phyloP scores from a whole-genome alignment of 140 eudicot species.

The Erigeron philadelphicus region DNA sequence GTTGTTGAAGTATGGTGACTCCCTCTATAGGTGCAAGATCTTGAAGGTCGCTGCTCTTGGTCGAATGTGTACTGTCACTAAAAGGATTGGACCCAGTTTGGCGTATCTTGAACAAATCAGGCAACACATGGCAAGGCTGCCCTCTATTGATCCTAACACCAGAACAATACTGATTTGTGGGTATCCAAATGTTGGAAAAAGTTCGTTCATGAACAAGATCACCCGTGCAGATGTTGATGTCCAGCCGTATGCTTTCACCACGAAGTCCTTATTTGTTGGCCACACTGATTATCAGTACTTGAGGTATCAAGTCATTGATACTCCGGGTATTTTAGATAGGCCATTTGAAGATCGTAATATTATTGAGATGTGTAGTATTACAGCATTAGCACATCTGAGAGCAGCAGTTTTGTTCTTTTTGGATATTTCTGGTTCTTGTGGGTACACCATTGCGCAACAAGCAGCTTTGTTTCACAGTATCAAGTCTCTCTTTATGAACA shows the following conservation, averaged over 20 bases:
- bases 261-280: constrained; percentile 91
- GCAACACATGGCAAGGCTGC: constrained; percentile 94
- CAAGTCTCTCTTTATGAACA: constrained; percentile 85
- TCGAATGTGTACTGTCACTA: constrained; percentile 88
- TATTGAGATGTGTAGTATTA: constrained; percentile 93
- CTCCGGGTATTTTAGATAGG: constrained; percentile 87
- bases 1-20: constrained; percentile 83
- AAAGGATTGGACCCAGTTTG: constrained; percentile 80
- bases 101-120: constrained; percentile 90
- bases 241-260: constrained; percentile 96
- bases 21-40: constrained; percentile 79
- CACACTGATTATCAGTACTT: constrained; percentile 83
- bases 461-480: constrained; percentile 89
- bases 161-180: constrained; percentile 85
- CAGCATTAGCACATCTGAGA: constrained; percentile 87
- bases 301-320: constrained; percentile 91
- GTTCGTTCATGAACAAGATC: constrained; percentile 86
- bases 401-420: constrained; percentile 90
- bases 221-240: constrained; percentile 96
- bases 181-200: constrained; percentile 94
- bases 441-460: constrained; percentile 82
- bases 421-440: constrained; percentile 91
- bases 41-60: constrained; percentile 96
- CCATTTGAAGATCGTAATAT: constrained; percentile 95
- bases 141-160: constrained; percentile 95